Base-by-base conservation (phyloP, 257 asterid species). In the Ocimum tenuiflorum region DNA sequence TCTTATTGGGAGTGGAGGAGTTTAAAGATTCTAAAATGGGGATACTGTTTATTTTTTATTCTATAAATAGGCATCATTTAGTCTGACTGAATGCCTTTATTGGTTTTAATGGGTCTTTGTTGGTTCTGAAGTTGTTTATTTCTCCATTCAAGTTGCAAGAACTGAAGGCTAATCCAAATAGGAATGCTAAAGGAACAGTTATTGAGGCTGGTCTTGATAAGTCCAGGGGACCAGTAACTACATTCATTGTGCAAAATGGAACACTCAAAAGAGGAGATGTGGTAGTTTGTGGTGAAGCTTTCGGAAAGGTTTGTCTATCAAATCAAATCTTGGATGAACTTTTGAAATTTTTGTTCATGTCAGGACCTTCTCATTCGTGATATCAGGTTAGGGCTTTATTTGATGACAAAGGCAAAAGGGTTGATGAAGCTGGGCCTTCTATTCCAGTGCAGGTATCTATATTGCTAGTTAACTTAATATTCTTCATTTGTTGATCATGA, bases 121-220 rank as follows among this genome's bases (percentile, higher is more conserved):
- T 72, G 68, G 74, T 63, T 75, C 81, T 69, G 51, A 77, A 20
- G 14, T 35, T 39, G 41, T 43, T 33, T 8, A 15, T 35, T 49
- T 39, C 65, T 48, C 42, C 53, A 19, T 52, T 73, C 38, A 67
- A 94, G 99, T 82, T 94, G 83, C 99, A 94, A 85, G 97, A 90
- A 77, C 78, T 91, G 94, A 94, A 90, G 89, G 99, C 99, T 53
- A 94, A 94, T 79, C 97, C 97, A 15, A 80, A 86, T 61, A 83
- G 96, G 77, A 83, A 85, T 73, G 96, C 99, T 64, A 88, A 81
- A 82, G 99, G 99, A 57, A 86, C 97, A 29, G 95, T 86, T 55
- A 90, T 94, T 59, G 99, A 94, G 81, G 99, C 99, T 29, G 92
- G 96, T 60, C 96, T 90, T 36, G 96, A 91, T 81, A 94, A 94